Evolutionary conservation across 805 yeast species (phyloP).

Genomic region (Candida golubevii): DNA sequence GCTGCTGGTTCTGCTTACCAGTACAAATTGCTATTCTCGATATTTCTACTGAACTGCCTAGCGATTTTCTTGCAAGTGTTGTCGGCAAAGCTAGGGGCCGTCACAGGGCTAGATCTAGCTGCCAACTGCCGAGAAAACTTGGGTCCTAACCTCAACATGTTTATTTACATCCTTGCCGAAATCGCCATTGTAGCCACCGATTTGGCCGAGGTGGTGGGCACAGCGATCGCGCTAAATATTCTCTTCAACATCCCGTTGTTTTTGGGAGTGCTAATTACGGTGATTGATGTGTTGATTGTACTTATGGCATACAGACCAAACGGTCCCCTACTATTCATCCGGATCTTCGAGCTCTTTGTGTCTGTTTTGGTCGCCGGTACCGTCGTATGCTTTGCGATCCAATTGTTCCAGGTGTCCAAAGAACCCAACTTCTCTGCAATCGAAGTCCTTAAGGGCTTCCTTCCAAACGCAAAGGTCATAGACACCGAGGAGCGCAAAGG

Average conservation of each 20-base stretch:
- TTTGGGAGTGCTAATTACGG: conserved; percentile 79
- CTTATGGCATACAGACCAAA: conserved; percentile 82
- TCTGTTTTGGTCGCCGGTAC: conserved; percentile 74
- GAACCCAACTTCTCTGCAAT: conserved; percentile 40
- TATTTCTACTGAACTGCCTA: conserved; percentile 73
- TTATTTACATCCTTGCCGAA: conserved; percentile 76
- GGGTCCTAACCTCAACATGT: conserved; percentile 54
- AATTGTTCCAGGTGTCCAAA: conserved; percentile 63
- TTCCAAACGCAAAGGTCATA: conserved; percentile 42
- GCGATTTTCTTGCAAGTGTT: conserved; percentile 84
- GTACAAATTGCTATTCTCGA: conserved; percentile 72
- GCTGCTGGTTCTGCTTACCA: conserved; percentile 88
- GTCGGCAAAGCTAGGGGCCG: conserved; percentile 86
- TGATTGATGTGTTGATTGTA: conserved; percentile 80
- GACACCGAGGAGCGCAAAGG: conserved; percentile 21
- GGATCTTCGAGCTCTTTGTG: conserved; percentile 80
- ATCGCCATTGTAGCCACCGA: conserved; percentile 93
- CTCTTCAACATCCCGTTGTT: conserved; percentile 75
- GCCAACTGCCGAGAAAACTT: conserved; percentile 77
- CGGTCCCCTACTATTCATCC: conserved; percentile 71
- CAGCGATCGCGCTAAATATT: conserved; percentile 88
- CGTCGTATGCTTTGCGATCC: conserved; percentile 78
- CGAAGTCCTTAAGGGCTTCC: conserved; percentile 57
- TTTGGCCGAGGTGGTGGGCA: conserved; percentile 96
- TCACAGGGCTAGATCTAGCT: conserved; percentile 90